phyloP scores from a whole-genome alignment of 148 eudicot genomes.

The Oxyria digyna region DNA sequence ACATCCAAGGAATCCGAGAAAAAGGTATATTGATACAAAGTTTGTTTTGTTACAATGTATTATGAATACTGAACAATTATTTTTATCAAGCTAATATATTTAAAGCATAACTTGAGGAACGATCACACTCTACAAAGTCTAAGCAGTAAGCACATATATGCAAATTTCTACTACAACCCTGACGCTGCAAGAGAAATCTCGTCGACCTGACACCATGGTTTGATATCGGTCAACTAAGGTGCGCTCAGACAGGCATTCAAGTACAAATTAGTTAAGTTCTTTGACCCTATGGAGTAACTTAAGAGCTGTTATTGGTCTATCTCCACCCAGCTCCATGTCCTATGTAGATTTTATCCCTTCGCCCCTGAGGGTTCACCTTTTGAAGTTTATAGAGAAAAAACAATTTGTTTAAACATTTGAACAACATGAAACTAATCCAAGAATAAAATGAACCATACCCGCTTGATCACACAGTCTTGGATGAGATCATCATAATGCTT shows the following conservation, averaged over 20 bases:
- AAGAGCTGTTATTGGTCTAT: constrained; percentile 83
- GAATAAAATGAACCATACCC: constrained; percentile 22
- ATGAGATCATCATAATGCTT: constrained; percentile 11
- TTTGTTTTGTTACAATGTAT: neutral
- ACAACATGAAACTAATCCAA: neutral
- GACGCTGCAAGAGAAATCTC: constrained; percentile 35
- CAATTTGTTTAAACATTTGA: neutral
- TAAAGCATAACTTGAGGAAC: too few relatives aligned
- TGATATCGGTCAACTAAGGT: constrained; percentile 75
- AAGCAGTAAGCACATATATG: neutral
- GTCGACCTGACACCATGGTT: constrained; percentile 61
- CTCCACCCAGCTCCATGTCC: constrained; percentile 99
- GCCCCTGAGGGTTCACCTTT: constrained; percentile 52
- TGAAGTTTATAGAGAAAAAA: constrained; percentile 16
- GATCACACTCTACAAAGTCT: neutral
- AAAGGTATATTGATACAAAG: neutral
- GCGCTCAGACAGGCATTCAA: constrained; percentile 97
- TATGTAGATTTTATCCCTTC: constrained; percentile 62
- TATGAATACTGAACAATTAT: neutral
- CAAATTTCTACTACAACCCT: constrained; percentile 24
- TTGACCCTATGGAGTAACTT: constrained; percentile 79
- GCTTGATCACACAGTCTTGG: constrained; percentile 25
- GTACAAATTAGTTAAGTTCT: constrained; percentile 73
- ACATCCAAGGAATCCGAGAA: neutral
- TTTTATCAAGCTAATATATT: neutral